Evolutionary conservation across 148 eudicot species (phyloP), one percentile per base, ranked within the genome.

Genomic region (Diospyros kaki): DNA sequence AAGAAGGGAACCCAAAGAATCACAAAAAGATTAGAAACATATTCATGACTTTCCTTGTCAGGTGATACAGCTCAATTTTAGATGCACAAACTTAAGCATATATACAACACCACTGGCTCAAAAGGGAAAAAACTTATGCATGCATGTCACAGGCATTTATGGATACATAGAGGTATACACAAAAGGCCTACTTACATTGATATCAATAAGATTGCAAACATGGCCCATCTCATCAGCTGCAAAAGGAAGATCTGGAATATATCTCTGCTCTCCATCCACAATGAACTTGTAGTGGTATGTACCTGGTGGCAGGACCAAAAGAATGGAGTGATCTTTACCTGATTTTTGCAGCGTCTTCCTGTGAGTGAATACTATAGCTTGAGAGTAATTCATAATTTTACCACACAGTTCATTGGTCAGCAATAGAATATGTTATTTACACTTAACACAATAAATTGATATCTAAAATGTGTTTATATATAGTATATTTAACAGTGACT

Each of bases 261-360:
- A 83, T 80, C 83, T 86, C 56, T 76, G 46, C 74, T 91, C 88
- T 39, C 97, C 97, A 86, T 94, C 98, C 60, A 94, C 91, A 44
- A 89, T 77, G 73, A 94, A 91, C 75, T 73, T 87, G 84, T 88
- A 94, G 73, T 89, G 94, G 77, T 80, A 94, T 81, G 88, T 87
- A 39, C 98, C 98, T 10, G 90, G 84, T 45, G 98, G 90, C n/a
- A 94, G 85, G 66, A 94, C 94, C 70, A 89, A 71, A 40, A 94
- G 90, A 73, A 89, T 65, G 0, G 93, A 68, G 53, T 89, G 87
- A 78, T 94, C 98, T 82, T 91, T 91, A 50, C 97, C 97, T 2
- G 93, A 83, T 74, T 82, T 82, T 77, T 88, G 98, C 51, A 94
- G 85, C 64, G 39, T 51, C 75, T 78, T 91, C 85, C 98, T 93